Base-by-base conservation (phyloP, 2,329 filamentous ascomycete genomes). In the Karstenula rhodostoma region DNA sequence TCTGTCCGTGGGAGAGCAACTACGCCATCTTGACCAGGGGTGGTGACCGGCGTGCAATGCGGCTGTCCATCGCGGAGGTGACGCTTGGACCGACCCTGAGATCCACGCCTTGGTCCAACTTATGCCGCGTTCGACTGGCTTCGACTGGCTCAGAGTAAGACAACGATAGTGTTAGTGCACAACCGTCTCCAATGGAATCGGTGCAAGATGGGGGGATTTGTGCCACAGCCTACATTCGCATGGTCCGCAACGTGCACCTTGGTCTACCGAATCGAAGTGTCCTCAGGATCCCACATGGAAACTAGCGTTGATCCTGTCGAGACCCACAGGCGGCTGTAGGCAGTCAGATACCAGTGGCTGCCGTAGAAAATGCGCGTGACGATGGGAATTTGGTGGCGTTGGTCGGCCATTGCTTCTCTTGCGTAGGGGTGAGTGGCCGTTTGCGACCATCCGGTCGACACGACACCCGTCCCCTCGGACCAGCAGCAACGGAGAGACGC, bases 401-500 rank as follows among this genome's bases (percentile, higher is more conserved):
- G 54, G 44, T 64, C 61, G 60, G 66, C 53, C 60, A 62, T 66
- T 64, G 67, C 66, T 66, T 60, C 64, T 62, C 51, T 60, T 54
- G 56, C 57, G 60, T 67, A 70, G 66, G 64, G 67, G 63, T 64
- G 67, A 66, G 66, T 64, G 60, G 68, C 70, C 66, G 69, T 72
- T 74, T 74, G 70, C 68, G 62, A 76, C 63, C 67, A 70, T 62
- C 68, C 64, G 57, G 64, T 61, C 65, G 61, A 58, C 60, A 64
- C 68, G 56, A 70, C 48, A 48, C 57, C 56, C 67, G 65, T 65
- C 67, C 70, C 67, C 66, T 67, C 66, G 59, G 64, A 69, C 63
- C 64, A n/a, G n/a, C 63, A 59, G 69, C 63, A 65, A 69, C 51
- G 65, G 65, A 67, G 59, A 59, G 60, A 40, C 63, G 63, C 60